Conservation (phyloP, 768 basidiomycete species). For the Tulasnella sp. region DNA sequence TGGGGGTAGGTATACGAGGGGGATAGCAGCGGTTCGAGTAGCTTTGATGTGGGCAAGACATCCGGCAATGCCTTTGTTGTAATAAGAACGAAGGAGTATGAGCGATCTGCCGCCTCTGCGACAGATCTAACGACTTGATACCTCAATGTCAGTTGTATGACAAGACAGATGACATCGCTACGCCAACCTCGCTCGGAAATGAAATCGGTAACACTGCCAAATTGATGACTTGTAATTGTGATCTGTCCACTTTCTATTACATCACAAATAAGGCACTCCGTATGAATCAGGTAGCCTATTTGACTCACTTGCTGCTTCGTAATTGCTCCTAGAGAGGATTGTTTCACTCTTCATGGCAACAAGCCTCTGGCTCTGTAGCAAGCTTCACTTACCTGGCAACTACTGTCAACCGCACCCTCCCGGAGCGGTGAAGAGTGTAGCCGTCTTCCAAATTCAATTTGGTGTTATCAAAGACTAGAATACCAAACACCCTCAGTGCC, state of each 20-base stretch:
- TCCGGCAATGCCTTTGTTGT: constrained; percentile 64
- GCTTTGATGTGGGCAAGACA: constrained; percentile 40
- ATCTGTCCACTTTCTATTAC: constrained; percentile 27
- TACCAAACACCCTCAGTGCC: background rate
- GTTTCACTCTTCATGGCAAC: no score
- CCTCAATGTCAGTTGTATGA: background rate
- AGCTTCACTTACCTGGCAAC: constrained; percentile 36
- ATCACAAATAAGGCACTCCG: no score
- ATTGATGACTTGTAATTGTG: constrained; percentile 46
- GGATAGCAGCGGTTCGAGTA: constrained; percentile 48
- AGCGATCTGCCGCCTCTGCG: constrained; percentile 45
- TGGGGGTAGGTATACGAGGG: constrained; percentile 37
- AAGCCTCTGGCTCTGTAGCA: no score
- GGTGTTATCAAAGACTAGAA: no score
- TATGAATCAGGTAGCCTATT: background rate
- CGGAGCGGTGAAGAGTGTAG: constrained; percentile 44
- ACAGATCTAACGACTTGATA: constrained; percentile 47
- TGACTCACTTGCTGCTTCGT: constrained; percentile 41
- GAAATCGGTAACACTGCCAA: constrained; percentile 46
- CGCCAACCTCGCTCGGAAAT: constrained; percentile 49
- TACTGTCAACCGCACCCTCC: constrained; percentile 52
- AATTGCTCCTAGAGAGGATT: constrained; percentile 42
- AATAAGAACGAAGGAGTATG: constrained; percentile 56
- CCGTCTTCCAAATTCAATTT: constrained; percentile 34
- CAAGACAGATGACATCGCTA: no score